phyloP scores from a whole-genome alignment of 2,329 filamentous ascomycete species.

The Hypoxylon sp. region DNA sequence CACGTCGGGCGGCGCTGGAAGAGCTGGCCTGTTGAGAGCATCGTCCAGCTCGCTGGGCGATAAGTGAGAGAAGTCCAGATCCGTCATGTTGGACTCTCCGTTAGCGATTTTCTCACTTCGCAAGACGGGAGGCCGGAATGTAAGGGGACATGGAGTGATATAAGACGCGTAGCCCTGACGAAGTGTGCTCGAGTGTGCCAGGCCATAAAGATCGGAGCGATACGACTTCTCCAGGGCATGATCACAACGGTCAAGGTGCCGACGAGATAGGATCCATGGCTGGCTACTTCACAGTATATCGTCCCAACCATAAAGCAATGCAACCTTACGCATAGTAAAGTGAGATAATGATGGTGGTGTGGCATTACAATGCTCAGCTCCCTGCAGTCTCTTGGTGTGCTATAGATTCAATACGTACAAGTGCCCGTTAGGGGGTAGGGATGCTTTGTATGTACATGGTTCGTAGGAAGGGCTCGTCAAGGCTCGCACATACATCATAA shows the following conservation, averaged over 20 bases:
- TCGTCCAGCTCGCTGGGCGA: background rate
- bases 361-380: background rate
- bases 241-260: background rate
- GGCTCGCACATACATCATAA: no score
- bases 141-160: background rate
- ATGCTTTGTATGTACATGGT: no score
- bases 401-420: background rate
- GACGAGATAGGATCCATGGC: background rate
- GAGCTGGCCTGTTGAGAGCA: background rate
- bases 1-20: slow-evolving; percentile 1
- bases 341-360: background rate
- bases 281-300: background rate
- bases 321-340: background rate
- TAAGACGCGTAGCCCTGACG: background rate
- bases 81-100: background rate
- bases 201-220: background rate
- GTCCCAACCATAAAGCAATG: background rate
- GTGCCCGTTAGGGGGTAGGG: background rate
- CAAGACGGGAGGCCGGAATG: background rate
- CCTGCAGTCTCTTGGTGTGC: background rate
- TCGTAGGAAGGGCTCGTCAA: no score
- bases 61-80: background rate
- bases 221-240: background rate
- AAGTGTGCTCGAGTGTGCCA: background rate
- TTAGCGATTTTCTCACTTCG: background rate